Evolutionary conservation across 495 filamentous ascomycete species (phyloP), one percentile per base, ranked within the genome.

Genomic region (Parachaetomium inaequale): DNA sequence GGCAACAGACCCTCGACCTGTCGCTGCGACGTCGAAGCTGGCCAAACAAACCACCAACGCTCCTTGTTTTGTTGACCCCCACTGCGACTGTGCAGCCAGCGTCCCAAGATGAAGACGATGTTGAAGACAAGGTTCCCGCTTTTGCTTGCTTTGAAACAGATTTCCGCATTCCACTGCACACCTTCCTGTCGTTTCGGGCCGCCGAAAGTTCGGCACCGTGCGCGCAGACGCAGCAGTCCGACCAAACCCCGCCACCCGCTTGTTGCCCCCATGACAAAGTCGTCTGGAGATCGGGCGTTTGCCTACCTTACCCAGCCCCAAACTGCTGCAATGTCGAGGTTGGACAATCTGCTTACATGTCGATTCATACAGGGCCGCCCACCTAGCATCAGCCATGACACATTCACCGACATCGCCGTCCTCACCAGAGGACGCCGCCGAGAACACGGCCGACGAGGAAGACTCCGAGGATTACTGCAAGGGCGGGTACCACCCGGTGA

Each of bases 391-490:
- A 46, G 58, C 66, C 26, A 74, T 74, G 74, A 88, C 85, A 73
- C 88, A 88, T 38, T 94, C 92, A 29, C 88, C 88, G 14, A 85
- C 85, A 2, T 91, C 88, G 26, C 85, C 88, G n/a, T 90, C 89
- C 28, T 90, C 90, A 6, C 84, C 83, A 55, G 91, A 87, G 66
- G 93, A 96, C 63, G 89, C 89, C 64, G 83, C 92, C 69, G 91
- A 95, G 69, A 91, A 93, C 67, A 96, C 94, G 6, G 95, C 94
- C 53, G 94, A 98, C 67, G 94, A 98, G 76, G 94, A 98, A 76
- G 95, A 98, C 71, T 96, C 92, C 31, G 94, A 98, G 72, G 94
- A 98, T 72, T 98, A 98, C 78, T 97, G 93, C 81, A 98, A 97
- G 76, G 94, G 94, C 64, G 94, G 94, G 38, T 98, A 98, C 71